Base-by-base conservation (phyloP, 306 rosid species). In the Cucumis hystrix region DNA sequence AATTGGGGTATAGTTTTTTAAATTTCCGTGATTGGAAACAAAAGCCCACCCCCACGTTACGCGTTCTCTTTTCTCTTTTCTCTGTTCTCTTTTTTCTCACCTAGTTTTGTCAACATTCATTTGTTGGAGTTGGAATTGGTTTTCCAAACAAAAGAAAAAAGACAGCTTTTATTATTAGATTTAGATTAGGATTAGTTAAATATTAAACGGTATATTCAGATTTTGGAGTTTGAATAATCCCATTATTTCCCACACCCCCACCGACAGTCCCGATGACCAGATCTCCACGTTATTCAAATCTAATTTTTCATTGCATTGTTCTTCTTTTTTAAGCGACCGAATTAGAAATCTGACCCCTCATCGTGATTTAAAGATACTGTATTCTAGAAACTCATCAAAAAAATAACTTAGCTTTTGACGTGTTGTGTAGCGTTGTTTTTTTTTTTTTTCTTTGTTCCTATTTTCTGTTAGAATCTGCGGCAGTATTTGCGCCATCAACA, bases 1-100 rank as follows among this genome's bases (percentile, higher is more conserved):
- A 1, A 15, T 41, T 41, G 56, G 8, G 56, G 56, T 51, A 15
- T 18, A 14, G 55, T 49, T 49, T 49, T 49, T 13, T 5, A 5
- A 51, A n/a, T n/a, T 58, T 58, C 63, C 63, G 20, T 15, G 41
- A 16, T 14, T 33, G 41, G 69, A 33, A 33, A 20, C 11, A 41
- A 68, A 67, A 68, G 74, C 41, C 35, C 55, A 68, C 74, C 55
- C 74, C 74, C 74, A 68, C 74, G 55, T 68, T 67, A 20, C 54
- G 33, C 33, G 18, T 13, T 30, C 21, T 0, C 43, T 43, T 6
- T 5, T 23, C 25, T 35, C 6, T 35, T 35, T 35, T 35, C 6
- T 35, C 6, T 37, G 18, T 12, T 28, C 11, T 1, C 20, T 41
- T 45, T 47, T 47, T 23, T 37, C 71, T 35, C 71, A 57, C 65